These are phyloP conservation scores for Paxillus rubicundulus DNA, from an alignment of 768 basidiomycete genomes.

Conservation along the genomic window DNA sequence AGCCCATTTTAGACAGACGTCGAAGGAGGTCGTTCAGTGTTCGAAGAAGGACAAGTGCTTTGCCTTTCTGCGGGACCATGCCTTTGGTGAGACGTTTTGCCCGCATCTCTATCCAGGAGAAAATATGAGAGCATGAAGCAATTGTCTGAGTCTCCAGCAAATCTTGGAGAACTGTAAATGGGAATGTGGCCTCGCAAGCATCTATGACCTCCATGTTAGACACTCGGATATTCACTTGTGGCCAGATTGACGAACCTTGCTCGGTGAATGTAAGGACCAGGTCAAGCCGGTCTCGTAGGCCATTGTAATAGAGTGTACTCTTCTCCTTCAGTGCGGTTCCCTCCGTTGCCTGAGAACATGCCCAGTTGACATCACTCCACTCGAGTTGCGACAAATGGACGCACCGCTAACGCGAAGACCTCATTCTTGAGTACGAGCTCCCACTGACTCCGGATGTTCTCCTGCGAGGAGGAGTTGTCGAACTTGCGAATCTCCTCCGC, in stretches of 20 bases:
- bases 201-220: constrained; percentile 41
- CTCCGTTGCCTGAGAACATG: constrained; percentile 55
- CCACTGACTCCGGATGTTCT: constrained; percentile 71
- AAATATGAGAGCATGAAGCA: constrained; percentile 78
- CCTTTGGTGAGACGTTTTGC: constrained; percentile 67
- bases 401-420: constrained; percentile 68
- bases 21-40: constrained; percentile 85
- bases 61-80: constrained; percentile 84
- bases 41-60: constrained; percentile 80
- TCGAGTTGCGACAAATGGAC: constrained; percentile 24
- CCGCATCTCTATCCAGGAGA: constrained; percentile 83
- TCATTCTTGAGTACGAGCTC: constrained; percentile 70
- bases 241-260: constrained; percentile 48
- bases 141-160: constrained; percentile 86
- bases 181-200: constrained; percentile 73
- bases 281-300: constrained; percentile 64
- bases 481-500: constrained; percentile 43
- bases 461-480: constrained; percentile 43
- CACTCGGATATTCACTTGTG: not conserved
- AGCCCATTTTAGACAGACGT: constrained; percentile 81
- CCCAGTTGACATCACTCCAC: not conserved
- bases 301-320: constrained; percentile 56
- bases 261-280: constrained; percentile 75
- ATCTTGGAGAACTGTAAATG: constrained; percentile 74
- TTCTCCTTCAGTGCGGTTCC: constrained; percentile 58